These are phyloP conservation scores for Prunus salicina DNA, from an alignment of 306 rosid genomes.

Conservation along the genomic window DNA sequence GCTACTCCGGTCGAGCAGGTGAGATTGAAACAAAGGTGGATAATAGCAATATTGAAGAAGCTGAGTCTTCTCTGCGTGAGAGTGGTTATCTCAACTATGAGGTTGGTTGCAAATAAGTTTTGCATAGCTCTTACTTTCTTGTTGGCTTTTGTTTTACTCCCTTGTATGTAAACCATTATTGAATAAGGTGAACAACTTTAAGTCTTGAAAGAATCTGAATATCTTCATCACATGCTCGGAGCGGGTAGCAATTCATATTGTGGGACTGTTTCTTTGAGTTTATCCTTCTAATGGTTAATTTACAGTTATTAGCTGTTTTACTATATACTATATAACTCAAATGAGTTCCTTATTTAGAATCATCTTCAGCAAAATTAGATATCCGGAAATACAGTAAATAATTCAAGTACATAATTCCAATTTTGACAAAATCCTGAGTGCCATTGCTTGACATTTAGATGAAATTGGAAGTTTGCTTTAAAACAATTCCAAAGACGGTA, in stretches of 20 bases:
- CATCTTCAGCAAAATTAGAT: not conserved
- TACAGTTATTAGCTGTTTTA: not conserved
- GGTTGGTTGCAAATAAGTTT: constrained; percentile 42
- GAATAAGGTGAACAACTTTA: not conserved
- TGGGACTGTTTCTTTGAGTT: not conserved
- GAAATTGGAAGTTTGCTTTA: not conserved
- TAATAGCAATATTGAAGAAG: constrained; percentile 88
- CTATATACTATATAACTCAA: not conserved
- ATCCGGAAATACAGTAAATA: not conserved
- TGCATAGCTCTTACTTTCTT: constrained; percentile 4
- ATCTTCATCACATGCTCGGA: not conserved
- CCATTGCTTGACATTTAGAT: not conserved
- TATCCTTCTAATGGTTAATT: not conserved
- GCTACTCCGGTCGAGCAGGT: constrained; percentile 70
- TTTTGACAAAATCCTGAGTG: not conserved
- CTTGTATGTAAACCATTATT: not conserved
- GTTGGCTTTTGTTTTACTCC: not conserved
- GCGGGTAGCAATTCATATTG: not conserved
- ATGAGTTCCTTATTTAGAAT: not conserved
- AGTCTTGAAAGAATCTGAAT: not conserved
- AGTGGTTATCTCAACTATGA: constrained; percentile 91
- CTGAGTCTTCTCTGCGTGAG: constrained; percentile 86
- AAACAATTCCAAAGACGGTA: not conserved
- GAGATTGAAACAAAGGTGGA: constrained; percentile 66
- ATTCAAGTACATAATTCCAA: no score